Base-by-base conservation (phyloP, 257 asterid species). In the Solanum lycopersicoides region DNA sequence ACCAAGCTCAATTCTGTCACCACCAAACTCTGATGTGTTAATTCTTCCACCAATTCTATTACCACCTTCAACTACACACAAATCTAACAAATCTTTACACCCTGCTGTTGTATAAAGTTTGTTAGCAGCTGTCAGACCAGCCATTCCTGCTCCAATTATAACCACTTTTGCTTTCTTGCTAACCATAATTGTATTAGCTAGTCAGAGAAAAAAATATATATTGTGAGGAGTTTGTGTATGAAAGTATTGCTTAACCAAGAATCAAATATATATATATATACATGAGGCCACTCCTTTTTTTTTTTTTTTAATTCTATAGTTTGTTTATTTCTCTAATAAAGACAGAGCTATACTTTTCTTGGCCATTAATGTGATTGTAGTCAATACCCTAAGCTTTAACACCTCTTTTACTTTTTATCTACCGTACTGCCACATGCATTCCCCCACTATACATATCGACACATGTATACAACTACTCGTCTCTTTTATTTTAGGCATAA, bases 101-200 rank as follows among this genome's bases (percentile, higher is more conserved):
- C 84, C 87, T 16, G 92, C 82, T 65, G 89, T 45, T 7, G 92
- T 91, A 90, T 92, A 88, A 23, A 96, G 96, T 93, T 89, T 92
- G 94, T 92, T 95, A 3, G 99, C 99, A 12, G 98, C 99, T 10
- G 98, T 91, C 14, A 96, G 87, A 14, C 99, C 99, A 7, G 99
- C 98, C 97, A 96, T 95, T 88, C 99, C 99, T 6, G 98, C 99
- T 10, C 99, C 99, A 80, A 96, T 94, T 60, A 96, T 94, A 73
- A 96, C 96, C n/a, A 96, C 88, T 89, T 92, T 93, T 12, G 96
- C 94, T 92, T 91, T 93, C 89, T 72, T 92, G 86, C 72, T 92
- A 89, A 92, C 94, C 97, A 93, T 94, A 68, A 6, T 68, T 65
- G 30, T n/a, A 65, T 65, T 68, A 68, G 39, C 39, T 37, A 37